Base-by-base conservation (phyloP, 164 flowering plant species). In the Platanus orientalis region DNA sequence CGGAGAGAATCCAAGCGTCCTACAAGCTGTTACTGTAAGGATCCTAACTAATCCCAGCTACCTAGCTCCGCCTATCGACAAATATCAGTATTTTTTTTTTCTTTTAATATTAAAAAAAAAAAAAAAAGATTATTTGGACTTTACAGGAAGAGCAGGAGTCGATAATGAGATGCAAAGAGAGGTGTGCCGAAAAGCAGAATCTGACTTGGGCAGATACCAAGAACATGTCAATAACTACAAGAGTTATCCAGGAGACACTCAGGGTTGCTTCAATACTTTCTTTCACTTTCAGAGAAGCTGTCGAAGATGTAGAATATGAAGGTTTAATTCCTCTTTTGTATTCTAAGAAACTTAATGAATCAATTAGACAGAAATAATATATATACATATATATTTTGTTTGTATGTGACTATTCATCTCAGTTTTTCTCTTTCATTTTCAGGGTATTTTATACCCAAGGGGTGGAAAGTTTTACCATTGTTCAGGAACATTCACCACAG, bases 381-480 rank as follows among this genome's bases (percentile, higher is more conserved):
- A 45, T 17, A 45, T n/a, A n/a, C n/a, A n/a, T n/a, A n/a, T n/a
- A n/a, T n/a, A n/a, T n/a, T n/a, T n/a, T n/a, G n/a, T n/a, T n/a
- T n/a, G n/a, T n/a, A n/a, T n/a, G n/a, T n/a, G n/a, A n/a, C n/a
- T n/a, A n/a, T n/a, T n/a, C n/a, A 16, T 45, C 49, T 45, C 2
- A 16, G 4, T 34, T 21, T 66, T 32, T 24, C 58, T n/a, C n/a
- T n/a, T n/a, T n/a, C n/a, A n/a, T n/a, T n/a, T 61, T 67, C 93
- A 92, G 98, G 97, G 2, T 91, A 87, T 66, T 76, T 87, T 1
- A 91, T 94, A 29, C 99, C 99, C 20, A 94, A 94, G 76, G 99
- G 99, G 24, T 94, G 98, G 98, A 94, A 94, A 76, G 98, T 94
- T 10, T 65, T 94, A 16, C 98, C 98, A 55, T 84, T 94, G 47